A percentile compares a stretch with the other conserved stretches of the same genome.
These are phyloP conservation scores for Yamadazyma takamatsuzukensis DNA, from an alignment of 805 yeast genomes.

Conservation along the genomic window DNA sequence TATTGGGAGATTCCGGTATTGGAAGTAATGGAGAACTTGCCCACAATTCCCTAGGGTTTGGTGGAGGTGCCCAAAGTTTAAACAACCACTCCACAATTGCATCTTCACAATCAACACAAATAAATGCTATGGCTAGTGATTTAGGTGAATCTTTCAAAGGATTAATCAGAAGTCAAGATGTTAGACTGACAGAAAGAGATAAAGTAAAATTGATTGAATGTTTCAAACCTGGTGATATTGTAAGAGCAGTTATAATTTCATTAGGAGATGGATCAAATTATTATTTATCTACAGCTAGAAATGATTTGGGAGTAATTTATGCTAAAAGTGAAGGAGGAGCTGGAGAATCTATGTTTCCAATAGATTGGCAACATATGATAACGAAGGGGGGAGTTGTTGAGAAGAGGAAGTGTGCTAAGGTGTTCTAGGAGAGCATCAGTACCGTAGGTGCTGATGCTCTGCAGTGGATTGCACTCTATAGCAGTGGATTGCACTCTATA, in stretches of 20 bases:
- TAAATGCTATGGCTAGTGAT: conserved; percentile 50
- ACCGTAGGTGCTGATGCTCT: too few relatives aligned
- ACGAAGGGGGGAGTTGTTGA: conserved; percentile 73
- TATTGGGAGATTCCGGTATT: conserved; percentile 59
- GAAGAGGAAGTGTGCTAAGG: conserved; percentile 88
- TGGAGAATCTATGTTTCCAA: conserved; percentile 78
- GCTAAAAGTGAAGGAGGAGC: conserved; percentile 68
- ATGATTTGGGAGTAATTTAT: conserved; percentile 91
- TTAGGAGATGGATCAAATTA: conserved; percentile 93
- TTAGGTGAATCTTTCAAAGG: conserved; percentile 89
- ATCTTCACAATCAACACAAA: conserved; percentile 35
- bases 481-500: too few relatives aligned
- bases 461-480: too few relatives aligned
- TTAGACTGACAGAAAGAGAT: conserved; percentile 88
- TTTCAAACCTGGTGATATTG: conserved; percentile 89
- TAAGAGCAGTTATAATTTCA: conserved; percentile 77
- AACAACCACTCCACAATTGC: conserved; percentile 33
- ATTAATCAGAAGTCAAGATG: conserved; percentile 79
- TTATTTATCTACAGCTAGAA: conserved; percentile 82
- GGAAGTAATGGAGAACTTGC: conserved; percentile 52
- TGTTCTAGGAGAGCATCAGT: too few relatives aligned
- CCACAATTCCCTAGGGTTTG: conserved; percentile 37
- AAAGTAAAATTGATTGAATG: conserved; percentile 73
- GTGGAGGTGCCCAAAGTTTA: conserved; percentile 52
- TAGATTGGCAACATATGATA: conserved; percentile 96